These are phyloP conservation scores for Saccharomycopsis sp. DNA, from an alignment of 805 yeast genomes.

Conservation along the genomic window DNA sequence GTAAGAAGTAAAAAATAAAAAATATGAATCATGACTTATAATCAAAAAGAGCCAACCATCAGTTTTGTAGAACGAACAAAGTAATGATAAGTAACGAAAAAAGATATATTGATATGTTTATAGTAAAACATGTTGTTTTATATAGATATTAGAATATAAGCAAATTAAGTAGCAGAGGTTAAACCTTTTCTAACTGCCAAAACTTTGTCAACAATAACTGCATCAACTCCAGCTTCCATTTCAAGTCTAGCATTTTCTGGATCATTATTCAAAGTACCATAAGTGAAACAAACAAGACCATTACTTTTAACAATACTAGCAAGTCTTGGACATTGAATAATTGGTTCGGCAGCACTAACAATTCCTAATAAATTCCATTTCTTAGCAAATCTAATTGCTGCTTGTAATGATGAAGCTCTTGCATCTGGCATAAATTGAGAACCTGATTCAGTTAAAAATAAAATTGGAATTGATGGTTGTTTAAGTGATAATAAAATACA, in stretches of 20 bases:
- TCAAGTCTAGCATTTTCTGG: conserved; percentile 79
- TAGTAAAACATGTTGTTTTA: too few species aligned
- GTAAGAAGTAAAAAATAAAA: too few species aligned
- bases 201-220: conserved; percentile 94
- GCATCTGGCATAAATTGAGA: conserved; percentile 80
- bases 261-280: conserved; percentile 74
- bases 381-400: conserved; percentile 82
- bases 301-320: conserved; percentile 84
- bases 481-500: conserved; percentile 78
- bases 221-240: conserved; percentile 93
- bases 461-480: conserved; percentile 88
- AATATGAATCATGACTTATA: too few species aligned
- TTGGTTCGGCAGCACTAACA: conserved; percentile 79
- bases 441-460: conserved; percentile 85
- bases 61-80: too few species aligned
- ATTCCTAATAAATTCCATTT: conserved; percentile 89
- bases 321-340: conserved; percentile 82
- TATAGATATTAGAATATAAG: too few species aligned
- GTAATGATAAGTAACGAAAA: too few species aligned
- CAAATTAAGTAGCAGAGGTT: conserved; percentile 21
- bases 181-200: conserved; percentile 85
- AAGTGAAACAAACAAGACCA: conserved; percentile 89
- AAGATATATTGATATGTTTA: too few species aligned
- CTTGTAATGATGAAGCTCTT: conserved; percentile 79
- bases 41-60: too few species aligned